These are phyloP conservation scores for Epicoccum nigrum DNA, from an alignment of 2,329 filamentous ascomycete species.

Conservation along the genomic window DNA sequence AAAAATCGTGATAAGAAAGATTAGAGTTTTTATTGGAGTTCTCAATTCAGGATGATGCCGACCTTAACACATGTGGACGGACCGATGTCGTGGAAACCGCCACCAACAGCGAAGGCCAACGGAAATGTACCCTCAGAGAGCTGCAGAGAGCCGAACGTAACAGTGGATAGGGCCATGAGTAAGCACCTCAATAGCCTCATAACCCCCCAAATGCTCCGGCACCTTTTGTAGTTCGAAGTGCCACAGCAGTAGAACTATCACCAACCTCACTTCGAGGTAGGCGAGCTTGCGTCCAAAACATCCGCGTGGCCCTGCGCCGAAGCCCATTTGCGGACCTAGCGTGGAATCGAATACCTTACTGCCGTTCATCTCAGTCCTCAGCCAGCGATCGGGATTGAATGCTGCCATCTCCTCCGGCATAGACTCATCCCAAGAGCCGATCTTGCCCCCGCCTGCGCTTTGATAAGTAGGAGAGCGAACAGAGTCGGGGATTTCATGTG, in stretches of 20 bases:
- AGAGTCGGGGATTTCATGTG: constrained; percentile 32
- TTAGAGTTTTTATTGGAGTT: too few species aligned
- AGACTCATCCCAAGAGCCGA: constrained; percentile 30
- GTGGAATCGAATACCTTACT: constrained; percentile 22
- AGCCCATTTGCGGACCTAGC: constrained; percentile 32
- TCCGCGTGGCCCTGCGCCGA: constrained; percentile 31
- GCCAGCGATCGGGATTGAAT: constrained; percentile 53
- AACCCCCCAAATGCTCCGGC: constrained; percentile 28
- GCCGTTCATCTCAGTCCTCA: constrained; percentile 30
- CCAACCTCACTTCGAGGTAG: constrained; percentile 34
- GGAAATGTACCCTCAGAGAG: background rate
- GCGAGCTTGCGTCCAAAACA: constrained; percentile 39
- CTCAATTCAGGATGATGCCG: too few species aligned
- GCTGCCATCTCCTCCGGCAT: constrained; percentile 25
- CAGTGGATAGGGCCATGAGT: constrained; percentile 36
- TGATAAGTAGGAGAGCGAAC: constrained; percentile 39
- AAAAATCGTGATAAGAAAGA: too few species aligned
- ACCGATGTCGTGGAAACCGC: too few species aligned
- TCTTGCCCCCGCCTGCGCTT: constrained; percentile 28
- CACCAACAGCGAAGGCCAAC: background rate
- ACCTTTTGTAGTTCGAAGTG: constrained; percentile 32
- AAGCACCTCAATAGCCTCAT: constrained; percentile 30
- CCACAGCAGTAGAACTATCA: constrained; percentile 38
- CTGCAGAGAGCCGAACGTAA: constrained; percentile 23
- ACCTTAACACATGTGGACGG: too few species aligned